Percentiles rank a stretch among this genome's conserved stretches.
phyloP scores from a whole-genome alignment of 2,329 filamentous ascomycete species.

The Pestalotiopsis sp. region DNA sequence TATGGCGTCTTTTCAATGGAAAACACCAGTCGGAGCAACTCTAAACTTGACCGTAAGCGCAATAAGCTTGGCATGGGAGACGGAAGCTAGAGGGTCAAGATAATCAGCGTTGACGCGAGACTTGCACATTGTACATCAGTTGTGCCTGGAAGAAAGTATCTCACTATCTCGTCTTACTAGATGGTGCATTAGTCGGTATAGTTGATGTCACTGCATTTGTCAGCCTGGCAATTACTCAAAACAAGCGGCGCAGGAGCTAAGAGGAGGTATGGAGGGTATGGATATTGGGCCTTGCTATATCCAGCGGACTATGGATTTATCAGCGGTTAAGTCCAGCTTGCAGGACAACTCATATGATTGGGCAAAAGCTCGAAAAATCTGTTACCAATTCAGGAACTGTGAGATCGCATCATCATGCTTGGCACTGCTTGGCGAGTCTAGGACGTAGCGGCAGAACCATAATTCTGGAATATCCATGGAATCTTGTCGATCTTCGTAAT shows the following conservation, averaged over 20 bases:
- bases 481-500: not conserved
- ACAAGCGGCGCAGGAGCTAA: not conserved
- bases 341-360: not conserved
- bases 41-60: not conserved
- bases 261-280: not conserved
- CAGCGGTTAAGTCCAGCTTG: constrained; percentile 7
- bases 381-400: not conserved
- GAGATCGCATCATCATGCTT: constrained; percentile 8
- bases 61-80: not conserved
- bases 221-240: not conserved
- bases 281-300: not conserved
- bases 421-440: not conserved
- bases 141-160: not conserved
- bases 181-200: not conserved
- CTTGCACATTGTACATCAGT: not conserved
- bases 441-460: not conserved
- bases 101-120: not conserved
- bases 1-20: not conserved
- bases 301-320: constrained; percentile 1
- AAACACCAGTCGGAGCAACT: not conserved
- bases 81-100: not conserved
- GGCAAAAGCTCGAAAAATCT: not conserved
- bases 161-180: not conserved
- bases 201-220: constrained; percentile 3
- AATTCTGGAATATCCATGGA: not conserved